phyloP scores from a whole-genome alignment of 257 asterid genomes.

The Ilex aquifolium region DNA sequence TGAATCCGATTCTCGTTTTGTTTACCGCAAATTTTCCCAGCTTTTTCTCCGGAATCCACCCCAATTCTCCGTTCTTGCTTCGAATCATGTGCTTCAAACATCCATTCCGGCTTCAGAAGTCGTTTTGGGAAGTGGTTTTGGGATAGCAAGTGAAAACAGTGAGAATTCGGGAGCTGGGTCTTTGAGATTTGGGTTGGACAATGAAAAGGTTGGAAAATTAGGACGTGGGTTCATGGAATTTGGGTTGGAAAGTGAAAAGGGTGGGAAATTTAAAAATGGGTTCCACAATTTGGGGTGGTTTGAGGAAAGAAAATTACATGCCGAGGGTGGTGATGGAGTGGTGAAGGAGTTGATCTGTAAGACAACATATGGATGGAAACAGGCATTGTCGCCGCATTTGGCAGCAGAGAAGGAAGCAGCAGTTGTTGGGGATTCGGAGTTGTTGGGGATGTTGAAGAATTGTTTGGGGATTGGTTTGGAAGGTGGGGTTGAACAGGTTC shows the following conservation, averaged over 20 bases:
- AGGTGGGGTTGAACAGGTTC: constrained; percentile 12
- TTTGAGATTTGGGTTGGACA: neutral
- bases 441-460: constrained; percentile 57
- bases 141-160: neutral
- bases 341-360: constrained; percentile 62
- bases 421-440: constrained; percentile 46
- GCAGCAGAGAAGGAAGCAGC: constrained; percentile 85
- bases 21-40: constrained; percentile 53
- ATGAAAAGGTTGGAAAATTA: no score
- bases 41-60: constrained; percentile 38
- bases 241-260: constrained; percentile 5
- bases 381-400: constrained; percentile 86
- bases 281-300: constrained; percentile 48
- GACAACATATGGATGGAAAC: constrained; percentile 81
- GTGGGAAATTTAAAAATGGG: constrained; percentile 22
- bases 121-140: constrained; percentile 20
- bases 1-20: constrained; percentile 87
- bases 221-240: no score
- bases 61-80: constrained; percentile 50
- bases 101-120: constrained; percentile 50
- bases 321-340: constrained; percentile 34
- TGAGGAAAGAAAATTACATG: constrained; percentile 55
- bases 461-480: constrained; percentile 33
- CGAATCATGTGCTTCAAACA: constrained; percentile 55
- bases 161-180: constrained; percentile 14